Conservation (phyloP, 2,329 filamentous ascomycete species). For the Neophaeococcomyces aloes region DNA sequence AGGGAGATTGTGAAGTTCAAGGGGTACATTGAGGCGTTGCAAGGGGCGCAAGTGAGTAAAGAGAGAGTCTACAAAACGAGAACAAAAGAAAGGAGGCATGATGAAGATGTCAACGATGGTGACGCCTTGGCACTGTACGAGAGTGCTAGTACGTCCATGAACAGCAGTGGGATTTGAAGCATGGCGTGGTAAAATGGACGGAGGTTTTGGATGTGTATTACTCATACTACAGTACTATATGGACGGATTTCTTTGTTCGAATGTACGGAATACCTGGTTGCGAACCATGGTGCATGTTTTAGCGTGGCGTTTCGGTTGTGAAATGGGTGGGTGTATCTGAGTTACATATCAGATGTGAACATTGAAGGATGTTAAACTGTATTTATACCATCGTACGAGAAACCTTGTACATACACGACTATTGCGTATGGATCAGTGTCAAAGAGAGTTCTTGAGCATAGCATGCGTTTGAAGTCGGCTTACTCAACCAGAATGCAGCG, state of each 20-base stretch:
- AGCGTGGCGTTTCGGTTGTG: not conserved
- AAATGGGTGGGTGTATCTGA: not conserved
- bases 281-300: not conserved
- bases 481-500: too few relatives aligned
- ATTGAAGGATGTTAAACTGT: not conserved
- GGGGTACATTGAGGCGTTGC: slow-evolving; percentile 82
- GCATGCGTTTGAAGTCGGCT: too few relatives aligned
- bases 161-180: not conserved
- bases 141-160: not conserved
- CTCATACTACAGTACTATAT: not conserved
- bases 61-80: slow-evolving; percentile 52
- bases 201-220: not conserved
- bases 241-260: not conserved
- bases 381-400: too few relatives aligned
- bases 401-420: too few relatives aligned
- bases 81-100: slow-evolving; percentile 16
- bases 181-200: not conserved
- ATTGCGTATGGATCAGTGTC: too few relatives aligned
- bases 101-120: slow-evolving; percentile 9
- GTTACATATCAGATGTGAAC: not conserved
- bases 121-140: not conserved
- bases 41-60: slow-evolving; percentile 58
- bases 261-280: not conserved
- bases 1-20: slow-evolving; percentile 93
- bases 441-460: too few relatives aligned